Base-by-base conservation (phyloP, 768 basidiomycete genomes). In the Russula griseocarnosa region DNA sequence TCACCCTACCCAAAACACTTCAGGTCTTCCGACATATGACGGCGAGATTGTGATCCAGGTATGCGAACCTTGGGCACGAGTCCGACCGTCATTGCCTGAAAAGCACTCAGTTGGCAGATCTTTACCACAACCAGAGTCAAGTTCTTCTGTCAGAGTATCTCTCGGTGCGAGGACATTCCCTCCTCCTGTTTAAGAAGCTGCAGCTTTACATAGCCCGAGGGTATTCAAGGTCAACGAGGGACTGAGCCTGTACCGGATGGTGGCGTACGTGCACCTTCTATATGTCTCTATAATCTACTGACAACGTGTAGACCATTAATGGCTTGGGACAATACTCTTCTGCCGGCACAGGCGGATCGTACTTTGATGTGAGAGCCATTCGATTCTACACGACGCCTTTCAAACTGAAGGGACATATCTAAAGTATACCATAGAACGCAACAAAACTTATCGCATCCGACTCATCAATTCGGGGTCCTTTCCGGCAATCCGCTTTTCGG, bases 381-480 rank as follows among this genome's bases (percentile, higher is more conserved):
- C 32, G 30, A 46, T 14, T 44, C 28, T 3, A 44, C n/a, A 32
- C 26, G 24, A 50, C 28, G 22, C 57, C 52, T 67, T 55, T 65
- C 70, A 52, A 69, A 65, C 32, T 65, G 18, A 30, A 71, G 4
- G 56, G 14, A 24, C 13, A 47, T 67, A 22, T 70, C 54, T 54
- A 55, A 22, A 74, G 72, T 72, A 78, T 60, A 68, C 74, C 32
- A 65, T 81, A 56, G 69, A 77, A 57, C 70, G 75, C 26, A 73
- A 75, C 66, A 71, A 73, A 44, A 67, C 71, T 26, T 81, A 81
- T 65, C 82, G 82, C 57, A 69, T 83, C 26, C 80, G 82, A 51
- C 66, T 83, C 44, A 71, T 80, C 62, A 78, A 83, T 73, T 71
- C 78, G 44, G 82, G 78, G 36, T 74, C 79, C 6, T 80, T 83